These are phyloP conservation scores for Catenaria anguillulae DNA, from an alignment of 371 early-diverging fungal genomes.

Conservation along the genomic window DNA sequence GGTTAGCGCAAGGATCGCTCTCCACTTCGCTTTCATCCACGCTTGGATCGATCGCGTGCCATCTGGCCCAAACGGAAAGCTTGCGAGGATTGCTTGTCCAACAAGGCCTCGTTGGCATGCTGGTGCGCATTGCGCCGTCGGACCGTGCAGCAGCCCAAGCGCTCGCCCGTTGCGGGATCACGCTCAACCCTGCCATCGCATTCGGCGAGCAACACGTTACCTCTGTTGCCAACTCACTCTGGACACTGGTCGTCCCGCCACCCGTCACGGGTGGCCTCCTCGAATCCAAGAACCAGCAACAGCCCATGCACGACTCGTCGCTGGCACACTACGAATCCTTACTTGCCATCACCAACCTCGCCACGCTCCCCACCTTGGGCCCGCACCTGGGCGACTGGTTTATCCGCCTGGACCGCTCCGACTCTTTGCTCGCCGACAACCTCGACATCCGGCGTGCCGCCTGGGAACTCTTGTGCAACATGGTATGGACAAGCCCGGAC, in stretches of 20 bases:
- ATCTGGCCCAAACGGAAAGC: conserved; percentile 41
- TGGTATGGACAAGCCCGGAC: conserved; percentile 66
- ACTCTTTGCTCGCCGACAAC: conserved; percentile 54
- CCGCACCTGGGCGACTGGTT: conserved; percentile 22
- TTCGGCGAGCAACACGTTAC: conserved; percentile 44
- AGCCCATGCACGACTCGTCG: conserved; percentile 7
- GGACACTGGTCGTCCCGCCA: conserved; percentile 13
- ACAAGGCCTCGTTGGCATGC: conserved; percentile 53
- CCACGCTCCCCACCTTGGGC: conserved; percentile 3
- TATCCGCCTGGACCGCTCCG: conserved; percentile 33
- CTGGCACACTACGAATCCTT: conserved; percentile 76
- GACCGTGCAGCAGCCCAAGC: conserved; percentile 49
- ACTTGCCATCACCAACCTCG: conserved; percentile 80
- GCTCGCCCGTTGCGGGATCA: conserved; percentile 78
- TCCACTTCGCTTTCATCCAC: neutral
- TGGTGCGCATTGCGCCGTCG: conserved; percentile 20
- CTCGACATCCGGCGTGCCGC: conserved; percentile 76
- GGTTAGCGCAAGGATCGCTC: neutral
- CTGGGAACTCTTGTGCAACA: conserved; percentile 82
- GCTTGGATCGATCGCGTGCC: neutral
- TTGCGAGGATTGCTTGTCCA: conserved; percentile 66
- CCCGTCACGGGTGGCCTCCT: no score
- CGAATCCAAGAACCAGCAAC: no score
- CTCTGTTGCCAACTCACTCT: conserved; percentile 36
- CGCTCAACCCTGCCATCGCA: conserved; percentile 72